Evolutionary conservation across 257 asterid species (phyloP).

Genomic region (Knoxia roxburghii): DNA sequence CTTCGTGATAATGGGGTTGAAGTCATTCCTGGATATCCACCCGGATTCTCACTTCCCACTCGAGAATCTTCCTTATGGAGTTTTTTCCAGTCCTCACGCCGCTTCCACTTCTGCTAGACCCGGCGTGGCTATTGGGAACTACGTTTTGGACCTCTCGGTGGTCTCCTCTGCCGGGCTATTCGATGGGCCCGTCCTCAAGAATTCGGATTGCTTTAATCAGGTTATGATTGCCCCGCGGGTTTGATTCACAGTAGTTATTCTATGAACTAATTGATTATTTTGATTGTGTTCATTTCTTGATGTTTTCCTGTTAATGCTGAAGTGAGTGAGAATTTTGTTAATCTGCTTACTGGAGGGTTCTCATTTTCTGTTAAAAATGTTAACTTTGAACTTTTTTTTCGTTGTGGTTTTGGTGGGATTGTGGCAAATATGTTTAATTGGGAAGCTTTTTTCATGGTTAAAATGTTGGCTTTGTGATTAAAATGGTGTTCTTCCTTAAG

Average conservation of each 20-base stretch:
- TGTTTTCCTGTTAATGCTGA: no score
- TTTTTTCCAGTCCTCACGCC: constrained; percentile 57
- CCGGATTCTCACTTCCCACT: constrained; percentile 92
- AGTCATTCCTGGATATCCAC: constrained; percentile 66
- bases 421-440: no score
- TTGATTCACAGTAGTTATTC: no score
- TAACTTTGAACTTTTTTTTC: no score
- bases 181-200: constrained; percentile 55
- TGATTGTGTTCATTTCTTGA: no score
- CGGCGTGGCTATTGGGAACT: constrained; percentile 77
- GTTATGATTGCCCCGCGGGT: no score
- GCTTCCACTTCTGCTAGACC: constrained; percentile 62
- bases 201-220: constrained; percentile 78
- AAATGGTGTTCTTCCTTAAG: neutral
- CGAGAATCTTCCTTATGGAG: constrained; percentile 95
- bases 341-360: no score
- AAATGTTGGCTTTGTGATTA: no score
- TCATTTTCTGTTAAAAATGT: neutral
- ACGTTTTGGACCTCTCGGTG: constrained; percentile 67
- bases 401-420: neutral
- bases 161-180: constrained; percentile 71
- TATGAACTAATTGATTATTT: no score
- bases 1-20: constrained; percentile 41
- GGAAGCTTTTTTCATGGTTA: no score
- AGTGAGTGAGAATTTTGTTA: no score